Conservation (phyloP, 352 stramenopile genomes). For the Phytophthora fragariae region DNA sequence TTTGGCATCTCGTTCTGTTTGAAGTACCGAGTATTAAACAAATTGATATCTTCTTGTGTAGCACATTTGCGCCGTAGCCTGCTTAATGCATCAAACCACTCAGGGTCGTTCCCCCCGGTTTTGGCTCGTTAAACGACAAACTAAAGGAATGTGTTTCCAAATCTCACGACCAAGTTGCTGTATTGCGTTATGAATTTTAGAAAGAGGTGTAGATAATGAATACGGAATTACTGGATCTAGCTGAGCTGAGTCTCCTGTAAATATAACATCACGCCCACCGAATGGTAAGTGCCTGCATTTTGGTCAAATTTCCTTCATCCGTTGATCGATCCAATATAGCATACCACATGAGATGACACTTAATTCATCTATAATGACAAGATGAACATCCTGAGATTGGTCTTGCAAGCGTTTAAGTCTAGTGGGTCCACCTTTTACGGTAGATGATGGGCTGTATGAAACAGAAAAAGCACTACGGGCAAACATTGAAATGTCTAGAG, state of each 20-base stretch:
- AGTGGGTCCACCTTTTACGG: not conserved
- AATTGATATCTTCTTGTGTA: not conserved
- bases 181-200: not conserved
- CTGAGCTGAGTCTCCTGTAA: constrained; percentile 1
- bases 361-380: constrained; percentile 13
- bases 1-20: not conserved
- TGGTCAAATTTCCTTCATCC: constrained; percentile 7
- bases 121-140: too few relatives aligned
- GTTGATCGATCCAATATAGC: constrained; percentile 1
- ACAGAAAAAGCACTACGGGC: constrained; percentile 7
- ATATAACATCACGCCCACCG: constrained; percentile 1
- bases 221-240: constrained; percentile 3
- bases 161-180: too few relatives aligned
- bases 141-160: too few relatives aligned
- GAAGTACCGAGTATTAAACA: constrained; percentile 1
- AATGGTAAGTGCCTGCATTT: not conserved
- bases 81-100: too few relatives aligned
- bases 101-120: too few relatives aligned
- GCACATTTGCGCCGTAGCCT: not conserved
- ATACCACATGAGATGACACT: constrained; percentile 11
- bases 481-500: constrained; percentile 3
- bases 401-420: constrained; percentile 12
- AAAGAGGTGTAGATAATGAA: not conserved
- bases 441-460: not conserved
- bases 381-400: not conserved